A percentile compares a stretch with the other conserved stretches of the same genome.
Evolutionary conservation across 2,329 filamentous ascomycete species (phyloP).

Genomic region (Bretziella fagacearum): DNA sequence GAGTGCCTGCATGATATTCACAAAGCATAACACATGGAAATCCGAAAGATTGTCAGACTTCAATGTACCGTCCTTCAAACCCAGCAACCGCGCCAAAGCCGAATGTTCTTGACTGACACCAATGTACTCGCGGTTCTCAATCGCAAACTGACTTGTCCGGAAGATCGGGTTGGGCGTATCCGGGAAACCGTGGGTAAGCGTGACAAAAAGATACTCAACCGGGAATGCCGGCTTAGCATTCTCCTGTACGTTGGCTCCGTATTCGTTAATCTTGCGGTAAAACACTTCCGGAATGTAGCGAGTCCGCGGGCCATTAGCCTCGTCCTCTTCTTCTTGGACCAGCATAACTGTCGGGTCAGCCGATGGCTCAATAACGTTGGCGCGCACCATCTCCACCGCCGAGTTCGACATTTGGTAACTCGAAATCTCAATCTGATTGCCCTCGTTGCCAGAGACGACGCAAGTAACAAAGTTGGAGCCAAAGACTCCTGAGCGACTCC

Average conservation of each 20-base stretch:
- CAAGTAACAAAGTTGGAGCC: conserved; percentile 97
- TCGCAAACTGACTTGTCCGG: conserved; percentile 56
- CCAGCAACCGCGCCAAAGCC: conserved; percentile 50
- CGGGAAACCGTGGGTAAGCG: conserved; percentile 90
- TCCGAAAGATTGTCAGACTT: conserved; percentile 62
- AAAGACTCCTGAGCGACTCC: conserved; percentile 87
- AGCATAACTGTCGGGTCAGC: conserved; percentile 89
- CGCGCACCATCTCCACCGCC: conserved; percentile 89
- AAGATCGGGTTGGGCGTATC: conserved; percentile 64
- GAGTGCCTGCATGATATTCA: conserved; percentile 64
- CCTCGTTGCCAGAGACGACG: conserved; percentile 80
- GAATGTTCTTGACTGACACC: conserved; percentile 71
- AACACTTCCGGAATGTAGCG: conserved; percentile 97
- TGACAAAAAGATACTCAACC: conserved; percentile 90
- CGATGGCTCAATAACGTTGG: conserved; percentile 87
- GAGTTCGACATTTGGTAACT: conserved; percentile 92
- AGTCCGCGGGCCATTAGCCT: conserved; percentile 29
- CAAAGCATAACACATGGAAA: conserved; percentile 84
- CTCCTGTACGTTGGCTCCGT: conserved; percentile 88
- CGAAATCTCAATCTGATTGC: conserved; percentile 73
- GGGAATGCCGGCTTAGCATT: conserved; percentile 94
- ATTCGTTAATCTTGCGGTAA: conserved; percentile 89
- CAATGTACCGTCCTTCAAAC: conserved; percentile 30
- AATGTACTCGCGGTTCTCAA: conserved; percentile 79
- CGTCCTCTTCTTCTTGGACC: conserved; percentile 75